phyloP scores from a whole-genome alignment of 139 green algal genomes.

The Picochlorum sp. region DNA sequence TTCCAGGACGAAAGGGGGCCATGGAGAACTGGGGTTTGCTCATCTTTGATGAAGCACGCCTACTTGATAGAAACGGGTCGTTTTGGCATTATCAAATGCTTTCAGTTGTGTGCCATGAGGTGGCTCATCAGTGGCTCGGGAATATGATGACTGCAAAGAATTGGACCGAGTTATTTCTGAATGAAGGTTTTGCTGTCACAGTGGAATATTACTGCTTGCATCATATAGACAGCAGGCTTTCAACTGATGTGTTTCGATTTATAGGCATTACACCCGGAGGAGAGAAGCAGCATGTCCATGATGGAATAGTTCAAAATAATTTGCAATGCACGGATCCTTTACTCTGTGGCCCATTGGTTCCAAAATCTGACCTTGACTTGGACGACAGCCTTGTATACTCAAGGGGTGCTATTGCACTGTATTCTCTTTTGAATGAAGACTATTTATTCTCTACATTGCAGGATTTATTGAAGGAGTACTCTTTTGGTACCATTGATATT shows the following conservation, averaged over 20 bases:
- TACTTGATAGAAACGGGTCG: not conserved
- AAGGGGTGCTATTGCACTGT: too few relatives aligned
- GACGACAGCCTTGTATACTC: too few relatives aligned
- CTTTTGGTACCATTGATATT: too few relatives aligned
- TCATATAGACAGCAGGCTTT: not conserved
- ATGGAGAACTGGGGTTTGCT: slow-evolving; percentile 15
- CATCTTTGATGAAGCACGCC: slow-evolving; percentile 6
- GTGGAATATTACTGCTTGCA: slow-evolving; percentile 8
- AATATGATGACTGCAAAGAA: slow-evolving; percentile 1
- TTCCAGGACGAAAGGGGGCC: slow-evolving; percentile 1
- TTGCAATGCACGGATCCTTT: too few relatives aligned
- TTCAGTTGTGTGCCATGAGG: slow-evolving; percentile 9
- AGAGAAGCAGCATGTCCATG: not conserved
- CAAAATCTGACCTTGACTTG: too few relatives aligned
- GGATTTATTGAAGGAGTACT: too few relatives aligned
- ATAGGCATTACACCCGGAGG: not conserved
- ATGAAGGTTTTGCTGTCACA: slow-evolving; percentile 6
- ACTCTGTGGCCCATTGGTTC: too few relatives aligned
- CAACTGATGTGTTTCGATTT: slow-evolving; percentile 7
- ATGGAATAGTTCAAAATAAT: not conserved
- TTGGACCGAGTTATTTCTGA: slow-evolving; percentile 1
- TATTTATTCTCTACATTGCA: too few relatives aligned
- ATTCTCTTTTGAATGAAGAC: too few relatives aligned
- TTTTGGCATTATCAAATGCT: not conserved
- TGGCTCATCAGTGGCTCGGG: slow-evolving; percentile 10